A percentile compares a stretch with the other conserved stretches of the same genome.
These are phyloP conservation scores for slime mould (Dictyostelium discoideum) DNA, from an alignment of 78 protist species.

Conservation along the genomic window DNA sequence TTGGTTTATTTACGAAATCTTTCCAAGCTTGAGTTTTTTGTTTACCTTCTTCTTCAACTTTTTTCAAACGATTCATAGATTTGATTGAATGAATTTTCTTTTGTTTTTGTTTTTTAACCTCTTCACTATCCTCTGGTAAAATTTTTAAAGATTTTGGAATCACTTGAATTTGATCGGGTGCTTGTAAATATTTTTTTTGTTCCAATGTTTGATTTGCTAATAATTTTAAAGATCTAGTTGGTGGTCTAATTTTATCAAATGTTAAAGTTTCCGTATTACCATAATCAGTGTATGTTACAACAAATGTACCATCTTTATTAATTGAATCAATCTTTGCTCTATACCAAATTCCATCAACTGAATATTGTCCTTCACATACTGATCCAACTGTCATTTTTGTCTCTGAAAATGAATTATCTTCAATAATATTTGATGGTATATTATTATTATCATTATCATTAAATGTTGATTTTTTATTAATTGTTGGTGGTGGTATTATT, in stretches of 20 bases:
- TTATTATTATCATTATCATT: no score
- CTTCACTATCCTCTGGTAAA: constrained; percentile 49
- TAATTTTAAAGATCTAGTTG: constrained; percentile 8
- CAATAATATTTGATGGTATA: background rate
- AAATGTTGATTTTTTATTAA: background rate
- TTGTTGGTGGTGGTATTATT: background rate
- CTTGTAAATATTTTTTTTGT: constrained; percentile 10
- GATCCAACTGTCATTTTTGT: constrained; percentile 34
- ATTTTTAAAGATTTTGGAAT: constrained; percentile 50
- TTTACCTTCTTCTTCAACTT: constrained; percentile 51
- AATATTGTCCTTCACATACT: constrained; percentile 60
- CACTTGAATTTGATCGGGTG: constrained; percentile 29
- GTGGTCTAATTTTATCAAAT: constrained; percentile 38
- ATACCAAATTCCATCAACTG: constrained; percentile 66
- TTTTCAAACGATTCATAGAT: constrained; percentile 40
- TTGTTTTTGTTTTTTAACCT: constrained; percentile 45
- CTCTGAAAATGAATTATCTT: background rate
- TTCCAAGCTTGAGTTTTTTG: constrained; percentile 65
- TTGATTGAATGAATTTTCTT: constrained; percentile 45
- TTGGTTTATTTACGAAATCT: constrained; percentile 38
- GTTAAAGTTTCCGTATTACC: constrained; percentile 55
- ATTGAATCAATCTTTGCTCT: constrained; percentile 33
- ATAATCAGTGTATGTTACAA: constrained; percentile 38
- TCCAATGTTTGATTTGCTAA: background rate
- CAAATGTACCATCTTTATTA: constrained; percentile 72